phyloP scores from a whole-genome alignment of 2,329 filamentous ascomycete species.

The Dactylellina drechsleri region DNA sequence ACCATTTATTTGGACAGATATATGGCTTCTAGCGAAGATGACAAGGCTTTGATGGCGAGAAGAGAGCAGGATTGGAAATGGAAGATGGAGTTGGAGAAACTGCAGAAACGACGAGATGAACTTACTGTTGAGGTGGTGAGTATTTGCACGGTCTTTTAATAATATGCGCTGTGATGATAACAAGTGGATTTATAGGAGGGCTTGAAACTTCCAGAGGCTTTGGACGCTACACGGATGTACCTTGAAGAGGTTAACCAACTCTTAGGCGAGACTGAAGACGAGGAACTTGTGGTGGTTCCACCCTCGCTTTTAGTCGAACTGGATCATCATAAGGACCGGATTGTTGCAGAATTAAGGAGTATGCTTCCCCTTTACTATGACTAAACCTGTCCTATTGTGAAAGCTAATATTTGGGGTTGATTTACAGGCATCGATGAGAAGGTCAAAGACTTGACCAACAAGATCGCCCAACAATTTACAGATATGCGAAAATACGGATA shows the following conservation, averaged over 20 bases:
- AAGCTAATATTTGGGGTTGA: background rate
- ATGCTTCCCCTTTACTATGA: conserved; percentile 5
- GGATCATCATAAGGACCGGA: conserved; percentile 63
- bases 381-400: background rate
- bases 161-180: conserved; percentile 45
- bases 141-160: conserved; percentile 13
- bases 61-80: conserved; percentile 79
- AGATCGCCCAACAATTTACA: conserved; percentile 70
- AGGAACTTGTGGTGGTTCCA: conserved; percentile 62
- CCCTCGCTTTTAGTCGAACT: conserved; percentile 63
- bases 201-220: conserved; percentile 50
- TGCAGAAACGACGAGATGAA: conserved; percentile 64
- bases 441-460: conserved; percentile 65
- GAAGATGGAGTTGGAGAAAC: conserved; percentile 71
- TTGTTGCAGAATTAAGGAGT: conserved; percentile 64
- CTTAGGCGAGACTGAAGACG: conserved; percentile 61
- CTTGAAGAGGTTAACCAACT: conserved; percentile 63
- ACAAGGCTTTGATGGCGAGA: conserved; percentile 70
- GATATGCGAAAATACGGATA: conserved; percentile 76
- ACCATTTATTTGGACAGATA: conserved; percentile 89
- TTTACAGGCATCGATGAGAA: conserved; percentile 62
- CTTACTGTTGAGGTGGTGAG: conserved; percentile 59
- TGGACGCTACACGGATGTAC: conserved; percentile 61
- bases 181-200: conserved; percentile 54
- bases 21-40: conserved; percentile 70